phyloP scores from a whole-genome alignment of 2,329 filamentous ascomycete species.

The Diaporthe citrichinensis region DNA sequence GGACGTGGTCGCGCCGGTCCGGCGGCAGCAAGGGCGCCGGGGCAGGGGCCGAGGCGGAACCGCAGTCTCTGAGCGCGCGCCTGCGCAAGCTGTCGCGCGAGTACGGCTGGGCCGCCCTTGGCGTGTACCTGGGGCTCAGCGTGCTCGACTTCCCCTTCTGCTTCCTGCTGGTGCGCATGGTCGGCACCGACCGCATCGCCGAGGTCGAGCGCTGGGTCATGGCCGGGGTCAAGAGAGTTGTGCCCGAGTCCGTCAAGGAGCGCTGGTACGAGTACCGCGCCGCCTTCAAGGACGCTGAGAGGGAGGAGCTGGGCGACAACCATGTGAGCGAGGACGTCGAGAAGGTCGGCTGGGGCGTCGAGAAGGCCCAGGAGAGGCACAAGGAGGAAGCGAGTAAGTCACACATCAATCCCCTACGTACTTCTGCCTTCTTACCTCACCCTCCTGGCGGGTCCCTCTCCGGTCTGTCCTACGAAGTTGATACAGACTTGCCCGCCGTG shows the following conservation, averaged over 20 bases:
- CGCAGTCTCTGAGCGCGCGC: conserved; percentile 73
- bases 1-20: conserved; percentile 38
- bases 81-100: conserved; percentile 89
- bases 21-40: conserved; percentile 8
- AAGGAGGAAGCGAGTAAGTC: conserved; percentile 81
- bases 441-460: background rate
- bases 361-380: conserved; percentile 73
- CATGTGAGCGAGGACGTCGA: conserved; percentile 62
- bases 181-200: conserved; percentile 89
- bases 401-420: background rate
- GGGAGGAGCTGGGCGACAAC: conserved; percentile 58
- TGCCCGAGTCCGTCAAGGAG: conserved; percentile 72
- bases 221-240: conserved; percentile 68
- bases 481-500: background rate
- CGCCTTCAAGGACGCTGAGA: conserved; percentile 62
- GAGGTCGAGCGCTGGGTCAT: conserved; percentile 77
- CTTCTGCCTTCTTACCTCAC: background rate
- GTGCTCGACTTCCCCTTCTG: conserved; percentile 95
- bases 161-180: conserved; percentile 85
- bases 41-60: conserved; percentile 37
- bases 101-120: conserved; percentile 93
- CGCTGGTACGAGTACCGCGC: conserved; percentile 65
- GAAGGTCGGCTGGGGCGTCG: conserved; percentile 72
- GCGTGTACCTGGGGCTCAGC: conserved; percentile 89
- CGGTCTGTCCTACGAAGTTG: background rate